These are phyloP conservation scores for Psidium friedrichsthalianum DNA, from an alignment of 345 rosid genomes.

Conservation along the genomic window DNA sequence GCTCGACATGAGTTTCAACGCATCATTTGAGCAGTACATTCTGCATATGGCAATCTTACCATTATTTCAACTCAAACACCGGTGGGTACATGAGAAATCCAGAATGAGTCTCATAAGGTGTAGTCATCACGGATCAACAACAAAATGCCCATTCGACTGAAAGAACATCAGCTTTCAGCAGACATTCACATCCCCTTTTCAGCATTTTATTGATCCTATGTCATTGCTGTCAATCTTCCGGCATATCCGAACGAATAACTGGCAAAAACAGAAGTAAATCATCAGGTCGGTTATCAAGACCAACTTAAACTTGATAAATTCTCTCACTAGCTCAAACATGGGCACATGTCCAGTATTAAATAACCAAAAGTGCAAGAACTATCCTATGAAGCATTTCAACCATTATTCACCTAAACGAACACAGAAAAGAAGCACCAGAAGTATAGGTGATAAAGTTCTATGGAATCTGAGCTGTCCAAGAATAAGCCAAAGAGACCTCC, in stretches of 20 bases:
- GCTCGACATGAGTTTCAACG: neutral
- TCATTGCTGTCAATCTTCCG: neutral
- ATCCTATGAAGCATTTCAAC: neutral
- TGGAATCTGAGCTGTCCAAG: neutral
- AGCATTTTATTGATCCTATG: neutral
- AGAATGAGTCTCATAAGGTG: neutral
- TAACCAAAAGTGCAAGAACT: neutral
- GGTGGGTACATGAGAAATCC: neutral
- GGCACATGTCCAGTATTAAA: neutral
- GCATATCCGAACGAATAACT: constrained; percentile 2
- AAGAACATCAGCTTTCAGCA: neutral
- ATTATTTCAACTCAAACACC: neutral
- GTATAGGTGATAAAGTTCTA: neutral
- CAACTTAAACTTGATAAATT: neutral
- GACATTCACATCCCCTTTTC: neutral
- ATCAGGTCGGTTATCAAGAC: neutral
- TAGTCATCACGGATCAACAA: neutral
- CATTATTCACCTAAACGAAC: neutral
- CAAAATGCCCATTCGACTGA: neutral
- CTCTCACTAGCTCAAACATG: neutral
- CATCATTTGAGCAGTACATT: neutral
- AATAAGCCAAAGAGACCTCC: neutral
- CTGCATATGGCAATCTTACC: neutral
- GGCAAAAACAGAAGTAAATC: neutral
- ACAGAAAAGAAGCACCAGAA: neutral